phyloP scores from a whole-genome alignment of 768 basidiomycete genomes.

The Lactarius psammicola region DNA sequence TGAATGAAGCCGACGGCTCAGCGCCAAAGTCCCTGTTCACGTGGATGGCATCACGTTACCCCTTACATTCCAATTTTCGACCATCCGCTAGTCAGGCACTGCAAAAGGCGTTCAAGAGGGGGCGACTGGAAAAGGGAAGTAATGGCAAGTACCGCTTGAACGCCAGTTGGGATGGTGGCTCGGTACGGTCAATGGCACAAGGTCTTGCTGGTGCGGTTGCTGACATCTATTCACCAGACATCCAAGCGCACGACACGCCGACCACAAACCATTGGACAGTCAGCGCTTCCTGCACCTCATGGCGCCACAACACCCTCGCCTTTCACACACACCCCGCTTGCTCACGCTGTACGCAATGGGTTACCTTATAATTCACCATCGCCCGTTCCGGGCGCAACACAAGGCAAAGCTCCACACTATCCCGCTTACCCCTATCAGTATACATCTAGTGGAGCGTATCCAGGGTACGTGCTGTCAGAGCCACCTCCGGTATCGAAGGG shows the following conservation, averaged over 20 bases:
- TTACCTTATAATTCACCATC: conserved; percentile 35
- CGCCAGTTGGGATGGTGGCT: conserved; percentile 76
- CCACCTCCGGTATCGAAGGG: conserved; percentile 23
- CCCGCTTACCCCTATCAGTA: conserved; percentile 43
- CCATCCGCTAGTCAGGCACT: conserved; percentile 88
- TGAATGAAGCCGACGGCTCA: conserved; percentile 68
- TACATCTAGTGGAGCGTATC: conserved; percentile 35
- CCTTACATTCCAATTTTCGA: conserved; percentile 83
- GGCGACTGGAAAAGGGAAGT: conserved; percentile 73
- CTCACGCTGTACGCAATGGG: conserved; percentile 23
- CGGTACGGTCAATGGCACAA: conserved; percentile 48
- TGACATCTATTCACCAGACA: conserved; percentile 47
- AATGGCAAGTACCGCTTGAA: conserved; percentile 75
- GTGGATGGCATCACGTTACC: conserved; percentile 82
- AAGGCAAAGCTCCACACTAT: conserved; percentile 38
- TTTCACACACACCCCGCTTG: conserved; percentile 21
- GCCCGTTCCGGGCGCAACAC: conserved; percentile 34
- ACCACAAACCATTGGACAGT: conserved; percentile 56
- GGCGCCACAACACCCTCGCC: conserved; percentile 11
- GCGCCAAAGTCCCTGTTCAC: conserved; percentile 81
- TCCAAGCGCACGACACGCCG: conserved; percentile 76
- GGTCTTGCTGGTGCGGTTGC: not conserved
- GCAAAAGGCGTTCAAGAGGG: conserved; percentile 81
- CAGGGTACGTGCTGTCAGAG: conserved; percentile 32
- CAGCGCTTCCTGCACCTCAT: conserved; percentile 27